Conservation (phyloP, 345 rosid species). For the Sapria himalayana region DNA sequence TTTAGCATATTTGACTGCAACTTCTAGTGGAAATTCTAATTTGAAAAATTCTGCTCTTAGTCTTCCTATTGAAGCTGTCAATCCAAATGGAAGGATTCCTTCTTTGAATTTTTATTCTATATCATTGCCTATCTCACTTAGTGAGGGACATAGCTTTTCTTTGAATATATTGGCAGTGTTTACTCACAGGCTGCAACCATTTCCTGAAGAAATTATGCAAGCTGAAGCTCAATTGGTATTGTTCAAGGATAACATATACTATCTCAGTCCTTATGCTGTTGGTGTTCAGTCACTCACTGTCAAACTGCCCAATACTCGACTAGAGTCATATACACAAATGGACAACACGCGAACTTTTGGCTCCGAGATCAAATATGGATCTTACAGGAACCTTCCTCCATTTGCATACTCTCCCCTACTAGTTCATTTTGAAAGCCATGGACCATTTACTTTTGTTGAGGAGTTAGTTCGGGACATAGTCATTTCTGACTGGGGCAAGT, state of each 20-base stretch:
- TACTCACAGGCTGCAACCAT: slow-evolving; percentile 38
- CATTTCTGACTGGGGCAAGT: slow-evolving; percentile 93
- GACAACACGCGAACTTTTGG: slow-evolving; percentile 48
- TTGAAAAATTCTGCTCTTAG: slow-evolving; percentile 16
- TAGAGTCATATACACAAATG: slow-evolving; percentile 58
- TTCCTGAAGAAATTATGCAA: slow-evolving; percentile 79
- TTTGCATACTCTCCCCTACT: slow-evolving; percentile 48
- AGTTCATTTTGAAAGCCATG: slow-evolving; percentile 73
- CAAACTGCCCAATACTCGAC: slow-evolving; percentile 49
- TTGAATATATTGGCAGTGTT: slow-evolving; percentile 43
- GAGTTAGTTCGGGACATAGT: slow-evolving; percentile 76
- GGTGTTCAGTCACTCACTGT: slow-evolving; percentile 51
- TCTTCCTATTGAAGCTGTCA: slow-evolving; percentile 25
- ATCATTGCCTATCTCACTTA: slow-evolving; percentile 33
- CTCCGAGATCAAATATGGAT: slow-evolving; percentile 79
- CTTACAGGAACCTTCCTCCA: slow-evolving; percentile 44
- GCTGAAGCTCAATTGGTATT: slow-evolving; percentile 73
- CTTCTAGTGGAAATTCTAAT: slow-evolving; percentile 47
- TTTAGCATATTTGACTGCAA: slow-evolving; percentile 46
- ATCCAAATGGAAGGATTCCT: slow-evolving; percentile 35
- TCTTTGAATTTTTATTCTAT: slow-evolving; percentile 38
- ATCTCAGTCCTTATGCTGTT: slow-evolving; percentile 53
- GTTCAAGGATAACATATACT: slow-evolving; percentile 57
- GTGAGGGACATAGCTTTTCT: slow-evolving; percentile 36
- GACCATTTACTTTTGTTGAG: slow-evolving; percentile 59